Evolutionary conservation across 768 basidiomycete species (phyloP), one percentile per base, ranked within the genome.

Genomic region (Ramaria rubella): DNA sequence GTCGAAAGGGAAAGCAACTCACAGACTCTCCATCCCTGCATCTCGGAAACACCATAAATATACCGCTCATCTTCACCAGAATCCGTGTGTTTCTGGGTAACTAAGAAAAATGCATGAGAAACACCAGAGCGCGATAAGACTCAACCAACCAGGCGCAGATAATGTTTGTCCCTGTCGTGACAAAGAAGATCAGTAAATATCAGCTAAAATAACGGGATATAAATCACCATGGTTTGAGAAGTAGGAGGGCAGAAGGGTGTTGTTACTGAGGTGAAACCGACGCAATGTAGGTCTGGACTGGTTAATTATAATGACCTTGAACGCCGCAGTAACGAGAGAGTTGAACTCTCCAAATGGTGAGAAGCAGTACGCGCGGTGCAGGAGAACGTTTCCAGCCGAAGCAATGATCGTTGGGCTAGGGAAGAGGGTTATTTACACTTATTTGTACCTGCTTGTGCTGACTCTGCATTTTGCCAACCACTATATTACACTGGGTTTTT

Each of bases 21-120:
- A 99, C 95, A 83, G 73, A 98, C 87, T 72, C 96, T 80, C 96
- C 96, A 99, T 65, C 96, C 96, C 72, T 99, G 96, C 95, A 98
- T 98, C 73, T 97, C 94, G 45, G 89, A 86, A 42, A 96, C 79
- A 6, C 81, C 87, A 70, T 85, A 97, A 45, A 77, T 64, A 70
- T 81, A 85, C 57, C 81, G 80, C 59, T 75, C 77, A 81, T 91
- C 85, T 60, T 75, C 77, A 42, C 90, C 93, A 21, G 77, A 70
- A 62, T 84, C 79, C 4, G 90, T 85, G 67, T 78, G 80, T 78
- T 97, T 99, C 61, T 81, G 80, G 52, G 87, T 93, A 21, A 83
- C 92, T 94, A 58, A 57, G 34, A 62, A 59, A 6, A 44, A 61
- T 58, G 67, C 49, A 60, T 52, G 50, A 54, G 40, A 45, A 59